These are phyloP conservation scores for Neofusicoccum umdonicola DNA, from an alignment of 2,329 filamentous ascomycete species.

Conservation along the genomic window DNA sequence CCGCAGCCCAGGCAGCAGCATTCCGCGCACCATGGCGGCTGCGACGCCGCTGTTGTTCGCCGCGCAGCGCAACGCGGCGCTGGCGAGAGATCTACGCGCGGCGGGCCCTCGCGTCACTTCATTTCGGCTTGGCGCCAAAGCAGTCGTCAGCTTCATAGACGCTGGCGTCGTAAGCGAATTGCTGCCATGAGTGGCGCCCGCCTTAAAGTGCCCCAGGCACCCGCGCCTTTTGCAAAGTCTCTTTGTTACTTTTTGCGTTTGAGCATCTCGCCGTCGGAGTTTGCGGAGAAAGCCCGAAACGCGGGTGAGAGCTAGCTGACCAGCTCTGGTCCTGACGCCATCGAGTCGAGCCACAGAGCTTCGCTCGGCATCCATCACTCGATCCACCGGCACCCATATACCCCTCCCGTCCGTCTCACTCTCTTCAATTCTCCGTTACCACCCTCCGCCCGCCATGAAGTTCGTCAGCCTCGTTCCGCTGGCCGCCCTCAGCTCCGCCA, in stretches of 20 bases:
- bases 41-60: not conserved
- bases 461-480: conserved; percentile 49
- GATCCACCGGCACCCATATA: not conserved
- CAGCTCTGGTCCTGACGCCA: conserved; percentile 30
- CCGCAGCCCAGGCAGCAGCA: not conserved
- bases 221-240: not conserved
- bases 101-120: conserved; percentile 13
- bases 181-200: not conserved
- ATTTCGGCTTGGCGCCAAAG: conserved; percentile 14
- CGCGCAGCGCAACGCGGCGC: not conserved
- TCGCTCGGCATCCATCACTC: conserved; percentile 16
- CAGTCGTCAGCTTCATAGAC: conserved; percentile 15
- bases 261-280: not conserved
- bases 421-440: conserved; percentile 10
- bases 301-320: conserved; percentile 4
- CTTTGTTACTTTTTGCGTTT: not conserved
- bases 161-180: conserved; percentile 8
- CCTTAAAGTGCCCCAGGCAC: not conserved
- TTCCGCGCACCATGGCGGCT: not conserved
- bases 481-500: conserved; percentile 49
- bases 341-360: conserved; percentile 12
- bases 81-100: not conserved
- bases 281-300: conserved; percentile 4
- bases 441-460: conserved; percentile 44
- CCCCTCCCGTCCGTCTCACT: conserved; percentile 10